phyloP scores from a whole-genome alignment of 208 protist genomes.

The Trypanosoma lewisi region DNA sequence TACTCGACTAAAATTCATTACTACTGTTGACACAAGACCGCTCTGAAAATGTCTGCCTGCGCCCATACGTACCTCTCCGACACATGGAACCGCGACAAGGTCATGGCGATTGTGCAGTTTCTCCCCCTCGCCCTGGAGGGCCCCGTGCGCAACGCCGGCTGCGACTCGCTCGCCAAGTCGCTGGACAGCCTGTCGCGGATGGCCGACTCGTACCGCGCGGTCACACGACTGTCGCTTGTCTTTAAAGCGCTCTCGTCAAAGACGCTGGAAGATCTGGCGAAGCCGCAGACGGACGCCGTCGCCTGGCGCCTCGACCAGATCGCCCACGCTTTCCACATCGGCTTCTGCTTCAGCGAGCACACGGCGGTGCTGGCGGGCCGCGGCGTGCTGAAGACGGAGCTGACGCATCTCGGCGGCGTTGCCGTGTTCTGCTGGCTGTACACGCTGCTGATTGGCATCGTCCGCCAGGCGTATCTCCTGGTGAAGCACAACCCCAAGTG shows the following conservation, averaged over 20 bases:
- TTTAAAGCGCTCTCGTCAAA: slow-evolving; percentile 61
- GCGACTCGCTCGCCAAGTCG: slow-evolving; percentile 55
- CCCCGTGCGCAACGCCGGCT: slow-evolving; percentile 48
- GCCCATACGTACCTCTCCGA: slow-evolving; percentile 54
- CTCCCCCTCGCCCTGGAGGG: slow-evolving; percentile 69
- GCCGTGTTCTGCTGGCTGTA: slow-evolving; percentile 88
- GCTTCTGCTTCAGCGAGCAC: slow-evolving; percentile 85
- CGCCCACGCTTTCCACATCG: slow-evolving; percentile 79
- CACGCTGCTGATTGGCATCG: slow-evolving; percentile 63
- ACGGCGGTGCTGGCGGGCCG: slow-evolving; percentile 67
- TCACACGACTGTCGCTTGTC: slow-evolving; percentile 83
- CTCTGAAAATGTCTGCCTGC: slow-evolving; percentile 6
- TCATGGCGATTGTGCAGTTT: slow-evolving; percentile 89
- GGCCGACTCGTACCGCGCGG: slow-evolving; percentile 81
- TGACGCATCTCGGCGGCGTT: slow-evolving; percentile 66
- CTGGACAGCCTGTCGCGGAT: slow-evolving; percentile 71
- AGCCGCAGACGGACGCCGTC: slow-evolving; percentile 55
- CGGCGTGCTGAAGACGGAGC: slow-evolving; percentile 48
- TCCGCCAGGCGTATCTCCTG: slow-evolving; percentile 70
- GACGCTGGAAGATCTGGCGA: slow-evolving; percentile 53
- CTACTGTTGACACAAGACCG: too few relatives aligned
- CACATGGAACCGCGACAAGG: slow-evolving; percentile 85
- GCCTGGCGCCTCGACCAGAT: slow-evolving; percentile 65
- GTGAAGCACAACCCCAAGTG: slow-evolving; percentile 47
- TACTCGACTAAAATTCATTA: too few relatives aligned